Evolutionary conservation across 2,329 filamentous ascomycete species (phyloP), one percentile per base, ranked within the genome.

Genomic region (Ceratocystis smalleyi): DNA sequence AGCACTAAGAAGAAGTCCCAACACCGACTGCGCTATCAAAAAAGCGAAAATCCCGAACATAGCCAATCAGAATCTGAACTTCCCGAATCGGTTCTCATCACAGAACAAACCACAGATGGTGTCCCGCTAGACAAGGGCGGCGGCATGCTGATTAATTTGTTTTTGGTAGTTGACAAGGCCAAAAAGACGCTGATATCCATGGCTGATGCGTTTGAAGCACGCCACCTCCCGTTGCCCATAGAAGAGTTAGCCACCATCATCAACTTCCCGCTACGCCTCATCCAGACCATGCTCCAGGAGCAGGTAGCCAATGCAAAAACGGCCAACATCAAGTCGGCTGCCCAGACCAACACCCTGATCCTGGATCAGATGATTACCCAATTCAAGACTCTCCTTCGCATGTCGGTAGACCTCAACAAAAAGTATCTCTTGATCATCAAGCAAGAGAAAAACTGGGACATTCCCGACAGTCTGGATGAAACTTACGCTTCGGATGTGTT

Each of bases 331-430:
- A 95, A 92, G 75, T 92, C 97, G 71, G 90, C 91, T 8, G 87
- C 91, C 1, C 89, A 94, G 75, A 89, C 95, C 73, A 95, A 91
- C 68, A 81, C 89, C 30, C 87, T 99, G 77, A 90, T 99, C 81
- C 89, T 95, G 67, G 91, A 97, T 72, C 92, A 97, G 75, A 95
- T 97, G 89, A 96, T 99, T 68, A 81, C 88, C 0, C 94, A 99
- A 72, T 97, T 99, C 70, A 91, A 95, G 74, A 89, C 96, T 55
- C 78, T 97, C 64, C 83, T 99, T 68, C 91, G 89, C 71, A 85
- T 97, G 68, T 92, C 94, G 40, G 91, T 95, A 67, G 83, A 87
- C 67, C 96, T 97, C 75, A 99, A 97, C 74, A 83, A 88, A 70
- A 88, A 92, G 69, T 96, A 96, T 72, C 80, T 88, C 43, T 78